Conservation (phyloP, 129 eudicot genomes). For the Flaveria sonorensis region DNA sequence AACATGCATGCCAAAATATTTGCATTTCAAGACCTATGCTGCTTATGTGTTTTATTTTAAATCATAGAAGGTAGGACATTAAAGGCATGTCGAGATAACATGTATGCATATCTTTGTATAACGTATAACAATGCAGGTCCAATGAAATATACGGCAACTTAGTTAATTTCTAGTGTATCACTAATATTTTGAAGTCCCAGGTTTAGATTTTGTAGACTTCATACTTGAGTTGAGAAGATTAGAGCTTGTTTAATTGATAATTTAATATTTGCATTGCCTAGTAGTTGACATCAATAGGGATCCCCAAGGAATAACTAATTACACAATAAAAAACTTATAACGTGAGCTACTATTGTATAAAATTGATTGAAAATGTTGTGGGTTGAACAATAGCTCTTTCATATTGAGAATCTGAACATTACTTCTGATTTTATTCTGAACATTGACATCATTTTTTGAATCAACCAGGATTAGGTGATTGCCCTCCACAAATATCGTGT, state of each 20-base stretch:
- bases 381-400: not conserved
- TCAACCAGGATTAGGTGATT: not conserved
- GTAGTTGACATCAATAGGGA: not conserved
- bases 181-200: not conserved
- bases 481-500: too few relatives aligned
- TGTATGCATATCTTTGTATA: not conserved
- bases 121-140: not conserved
- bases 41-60: not conserved
- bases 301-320: constrained; percentile 13
- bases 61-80: not conserved
- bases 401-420: constrained; percentile 1
- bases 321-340: not conserved
- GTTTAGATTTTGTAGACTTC: constrained; percentile 8
- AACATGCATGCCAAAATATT: not conserved
- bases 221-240: constrained; percentile 2
- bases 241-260: not conserved
- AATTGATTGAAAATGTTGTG: not conserved
- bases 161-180: constrained; percentile 8
- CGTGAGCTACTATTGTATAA: constrained; percentile 4
- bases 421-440: not conserved
- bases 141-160: constrained; percentile 11
- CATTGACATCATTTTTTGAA: not conserved
- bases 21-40: not conserved
- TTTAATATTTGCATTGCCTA: not conserved
- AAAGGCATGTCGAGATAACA: constrained; percentile 1